Evolutionary conservation across 768 basidiomycete species (phyloP).

Genomic region (Dacryopinax primogenitus): DNA sequence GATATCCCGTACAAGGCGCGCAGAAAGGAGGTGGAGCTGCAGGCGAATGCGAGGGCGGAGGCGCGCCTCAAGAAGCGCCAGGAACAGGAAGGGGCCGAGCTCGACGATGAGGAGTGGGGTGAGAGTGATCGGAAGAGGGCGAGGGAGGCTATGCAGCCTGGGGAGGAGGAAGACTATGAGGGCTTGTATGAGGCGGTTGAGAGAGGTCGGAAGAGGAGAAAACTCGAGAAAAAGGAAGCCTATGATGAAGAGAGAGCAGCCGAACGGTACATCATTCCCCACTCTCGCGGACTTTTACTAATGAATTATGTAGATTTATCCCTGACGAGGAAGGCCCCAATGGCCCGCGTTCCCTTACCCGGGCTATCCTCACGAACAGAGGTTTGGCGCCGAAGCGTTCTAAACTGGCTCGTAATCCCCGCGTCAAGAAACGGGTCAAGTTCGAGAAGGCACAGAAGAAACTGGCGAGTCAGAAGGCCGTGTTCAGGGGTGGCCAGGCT

Average conservation of each 20-base stretch:
- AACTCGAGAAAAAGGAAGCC: constrained; percentile 65
- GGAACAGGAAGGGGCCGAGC: constrained; percentile 50
- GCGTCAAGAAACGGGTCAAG: constrained; percentile 87
- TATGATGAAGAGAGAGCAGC: constrained; percentile 55
- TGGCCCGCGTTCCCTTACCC: constrained; percentile 80
- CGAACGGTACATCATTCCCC: constrained; percentile 37
- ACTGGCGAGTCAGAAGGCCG: constrained; percentile 72
- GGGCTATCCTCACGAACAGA: constrained; percentile 84
- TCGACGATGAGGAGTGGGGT: constrained; percentile 46
- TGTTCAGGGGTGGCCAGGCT: constrained; percentile 79
- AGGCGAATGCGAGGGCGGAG: constrained; percentile 40
- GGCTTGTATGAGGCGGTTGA: constrained; percentile 90
- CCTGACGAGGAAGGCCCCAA: constrained; percentile 29
- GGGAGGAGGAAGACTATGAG: constrained; percentile 40
- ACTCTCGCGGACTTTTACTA: not conserved
- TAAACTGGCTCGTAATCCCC: constrained; percentile 86
- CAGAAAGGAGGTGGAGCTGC: constrained; percentile 45
- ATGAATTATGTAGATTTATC: not conserved
- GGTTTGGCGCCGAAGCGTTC: constrained; percentile 83
- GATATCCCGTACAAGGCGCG: constrained; percentile 83
- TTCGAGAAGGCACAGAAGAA: constrained; percentile 90
- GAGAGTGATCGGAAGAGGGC: constrained; percentile 23
- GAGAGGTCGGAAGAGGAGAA: constrained; percentile 53
- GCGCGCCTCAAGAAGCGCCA: constrained; percentile 28
- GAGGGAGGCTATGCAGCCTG: constrained; percentile 31